These are phyloP conservation scores for Peribolospora kevripleyi DNA, from an alignment of 768 basidiomycete species.

Conservation along the genomic window DNA sequence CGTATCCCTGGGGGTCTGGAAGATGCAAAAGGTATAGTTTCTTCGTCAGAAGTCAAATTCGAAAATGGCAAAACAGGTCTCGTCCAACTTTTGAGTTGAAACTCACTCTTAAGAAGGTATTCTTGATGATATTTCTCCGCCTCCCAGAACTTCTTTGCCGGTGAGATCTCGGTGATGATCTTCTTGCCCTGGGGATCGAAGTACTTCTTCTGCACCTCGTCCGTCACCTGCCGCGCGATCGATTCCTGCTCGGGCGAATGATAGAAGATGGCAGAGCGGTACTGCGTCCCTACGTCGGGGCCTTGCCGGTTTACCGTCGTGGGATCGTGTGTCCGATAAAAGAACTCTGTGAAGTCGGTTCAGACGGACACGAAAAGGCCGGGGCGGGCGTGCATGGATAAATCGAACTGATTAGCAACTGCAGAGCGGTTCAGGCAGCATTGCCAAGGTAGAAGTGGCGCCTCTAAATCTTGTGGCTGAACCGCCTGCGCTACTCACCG, in stretches of 20 bases:
- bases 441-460: too few relatives aligned
- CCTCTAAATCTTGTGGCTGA: too few relatives aligned
- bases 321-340: slow-evolving; percentile 55
- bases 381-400: not conserved
- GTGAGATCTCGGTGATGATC: slow-evolving; percentile 53
- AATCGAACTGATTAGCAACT: too few relatives aligned
- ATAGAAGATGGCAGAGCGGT: slow-evolving; percentile 78
- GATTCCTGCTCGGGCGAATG: slow-evolving; percentile 43
- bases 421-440: too few relatives aligned
- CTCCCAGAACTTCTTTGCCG: slow-evolving; percentile 47
- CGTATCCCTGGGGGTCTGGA: slow-evolving; percentile 53
- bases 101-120: slow-evolving; percentile 24
- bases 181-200: slow-evolving; percentile 44
- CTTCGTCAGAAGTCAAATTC: not conserved
- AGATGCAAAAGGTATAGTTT: not conserved
- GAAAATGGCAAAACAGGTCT: slow-evolving; percentile 1
- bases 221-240: slow-evolving; percentile 50
- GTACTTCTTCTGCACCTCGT: slow-evolving; percentile 60
- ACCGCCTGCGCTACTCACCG: slow-evolving; percentile 27
- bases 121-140: slow-evolving; percentile 33
- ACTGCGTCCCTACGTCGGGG: slow-evolving; percentile 32
- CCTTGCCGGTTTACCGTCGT: slow-evolving; percentile 33
- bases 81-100: not conserved
- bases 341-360: slow-evolving; percentile 7
- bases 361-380: not conserved